Evolutionary conservation across 2,329 filamentous ascomycete species (phyloP).

Genomic region (Raffaelea deltoideospora): DNA sequence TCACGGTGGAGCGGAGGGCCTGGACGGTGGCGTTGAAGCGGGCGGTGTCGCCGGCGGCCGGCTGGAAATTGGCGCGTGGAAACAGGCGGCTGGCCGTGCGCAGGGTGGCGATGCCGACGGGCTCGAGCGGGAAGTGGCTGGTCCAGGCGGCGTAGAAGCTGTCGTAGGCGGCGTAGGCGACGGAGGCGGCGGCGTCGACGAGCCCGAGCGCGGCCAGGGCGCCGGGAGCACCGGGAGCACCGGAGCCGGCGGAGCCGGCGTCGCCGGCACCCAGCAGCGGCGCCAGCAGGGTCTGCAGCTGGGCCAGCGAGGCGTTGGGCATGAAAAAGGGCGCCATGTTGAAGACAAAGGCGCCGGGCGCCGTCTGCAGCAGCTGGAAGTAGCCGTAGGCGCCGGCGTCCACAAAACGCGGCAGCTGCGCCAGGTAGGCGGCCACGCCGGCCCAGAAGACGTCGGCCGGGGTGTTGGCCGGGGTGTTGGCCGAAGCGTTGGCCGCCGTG

Average conservation of each 20-base stretch:
- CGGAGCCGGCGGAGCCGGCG: no score
- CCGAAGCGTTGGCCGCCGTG: no score
- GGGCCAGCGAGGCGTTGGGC: slow-evolving; percentile 8
- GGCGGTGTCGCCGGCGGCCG: slow-evolving; percentile 17
- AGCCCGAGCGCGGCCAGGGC: slow-evolving; percentile 13
- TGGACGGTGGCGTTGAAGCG: slow-evolving; percentile 12
- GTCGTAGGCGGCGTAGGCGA: slow-evolving; percentile 12
- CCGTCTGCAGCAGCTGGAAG: slow-evolving; percentile 12
- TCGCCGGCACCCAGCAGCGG: slow-evolving; percentile 13
- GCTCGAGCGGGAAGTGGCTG: slow-evolving; percentile 14
- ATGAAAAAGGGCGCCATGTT: slow-evolving; percentile 14
- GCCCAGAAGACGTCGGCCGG: slow-evolving; percentile 24
- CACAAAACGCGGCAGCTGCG: slow-evolving; percentile 13
- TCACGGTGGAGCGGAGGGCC: slow-evolving; percentile 22
- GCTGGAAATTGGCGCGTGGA: slow-evolving; percentile 14
- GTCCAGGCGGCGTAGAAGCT: slow-evolving; percentile 32
- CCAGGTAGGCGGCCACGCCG: slow-evolving; percentile 15
- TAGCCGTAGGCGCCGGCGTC: slow-evolving; percentile 17
- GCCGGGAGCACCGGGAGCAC: no score
- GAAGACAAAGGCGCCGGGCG: slow-evolving; percentile 11
- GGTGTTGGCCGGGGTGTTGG: no score
- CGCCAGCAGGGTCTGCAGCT: slow-evolving; percentile 10
- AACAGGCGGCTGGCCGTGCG: slow-evolving; percentile 16
- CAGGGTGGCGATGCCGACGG: slow-evolving; percentile 18
- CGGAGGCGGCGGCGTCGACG: slow-evolving; percentile 3